Base-by-base conservation (phyloP, 495 filamentous ascomycete genomes). In the Penicillium antarcticum region DNA sequence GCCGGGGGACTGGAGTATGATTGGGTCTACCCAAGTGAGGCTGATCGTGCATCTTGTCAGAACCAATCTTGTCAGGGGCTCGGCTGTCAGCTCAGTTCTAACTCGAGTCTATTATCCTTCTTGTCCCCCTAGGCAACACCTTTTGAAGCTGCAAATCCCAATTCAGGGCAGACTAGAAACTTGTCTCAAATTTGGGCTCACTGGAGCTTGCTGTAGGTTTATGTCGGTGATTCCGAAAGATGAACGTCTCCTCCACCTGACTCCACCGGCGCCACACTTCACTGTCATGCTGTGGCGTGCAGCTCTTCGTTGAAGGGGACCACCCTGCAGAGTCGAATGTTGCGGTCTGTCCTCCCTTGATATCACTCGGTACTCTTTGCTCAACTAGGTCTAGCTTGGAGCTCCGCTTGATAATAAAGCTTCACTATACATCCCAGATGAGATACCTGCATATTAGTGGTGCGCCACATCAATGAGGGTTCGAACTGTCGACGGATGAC, bases 261-360 rank as follows among this genome's bases (percentile, higher is more conserved):
- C 48, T 40, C 29, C 44, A 53, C 32, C 5, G 24, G 43, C 47
- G 55, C 61, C 61, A 65, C 58, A 62, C 9, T 34, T 44, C 49
- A 51, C 52, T 55, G 55, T 62, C 56, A 18, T 42, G 29, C 14
- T 56, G 61, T 62, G 61, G 61, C 61, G 58, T 56, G 52, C 53
- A 56, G 37, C 29, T 58, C 12, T 35, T 42, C 6, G 11, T 17
- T 23, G 17, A 42, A 53, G 35, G 23, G 16, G 35, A 37, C n/a
- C n/a, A 26, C 50, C 41, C 37, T 57, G 47, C 44, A 61, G 42
- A 29, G 3, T 21, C 21, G 10, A 48, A 48, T 32, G 16, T 56
- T 53, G 56, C 53, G 60, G 57, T 53, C 57, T 63, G 48, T 12
- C 47, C 33, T 29, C 50, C 57, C 40, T 53, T 41, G 21, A 35